Conservation (phyloP, 1,139 yeast species). For the Yamadazyma diddensiae region DNA sequence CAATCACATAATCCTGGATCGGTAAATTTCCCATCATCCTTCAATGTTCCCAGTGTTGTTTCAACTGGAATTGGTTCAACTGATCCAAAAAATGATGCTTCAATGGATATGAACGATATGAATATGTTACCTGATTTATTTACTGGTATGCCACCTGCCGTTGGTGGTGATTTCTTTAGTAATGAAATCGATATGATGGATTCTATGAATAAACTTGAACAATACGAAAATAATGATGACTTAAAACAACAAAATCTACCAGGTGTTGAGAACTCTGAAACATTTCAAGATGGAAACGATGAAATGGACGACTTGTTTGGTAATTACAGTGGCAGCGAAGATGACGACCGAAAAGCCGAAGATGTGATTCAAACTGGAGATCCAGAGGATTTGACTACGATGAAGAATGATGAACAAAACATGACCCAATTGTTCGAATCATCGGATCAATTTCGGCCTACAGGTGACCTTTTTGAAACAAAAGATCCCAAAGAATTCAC, state of each 20-base stretch:
- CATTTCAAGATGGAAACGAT: constrained; percentile 9
- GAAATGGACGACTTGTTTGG: constrained; percentile 45
- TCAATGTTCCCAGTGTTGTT: constrained; percentile 26
- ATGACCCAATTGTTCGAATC: not conserved
- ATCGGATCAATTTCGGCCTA: not conserved
- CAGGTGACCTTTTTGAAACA: constrained; percentile 1
- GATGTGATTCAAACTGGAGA: constrained; percentile 2
- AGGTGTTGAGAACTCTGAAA: constrained; percentile 1
- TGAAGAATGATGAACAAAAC: constrained; percentile 3
- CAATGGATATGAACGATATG: constrained; percentile 16
- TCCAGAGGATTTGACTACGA: constrained; percentile 5
- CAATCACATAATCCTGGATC: constrained; percentile 8
- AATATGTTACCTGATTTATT: constrained; percentile 22
- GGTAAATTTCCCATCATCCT: constrained; percentile 14
- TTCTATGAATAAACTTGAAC: constrained; percentile 11
- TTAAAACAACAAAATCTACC: not conserved
- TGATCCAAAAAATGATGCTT: constrained; percentile 20
- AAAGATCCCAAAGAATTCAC: constrained; percentile 1
- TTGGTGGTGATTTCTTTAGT: constrained; percentile 18
- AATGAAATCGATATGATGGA: constrained; percentile 10
- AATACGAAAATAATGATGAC: constrained; percentile 21
- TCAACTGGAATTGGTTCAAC: constrained; percentile 26
- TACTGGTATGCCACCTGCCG: constrained; percentile 19
- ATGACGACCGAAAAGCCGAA: no score
- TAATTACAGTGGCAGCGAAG: constrained; percentile 26